Evolutionary conservation across 495 filamentous ascomycete species (phyloP).

Genomic region (Gamarada debralockiae): DNA sequence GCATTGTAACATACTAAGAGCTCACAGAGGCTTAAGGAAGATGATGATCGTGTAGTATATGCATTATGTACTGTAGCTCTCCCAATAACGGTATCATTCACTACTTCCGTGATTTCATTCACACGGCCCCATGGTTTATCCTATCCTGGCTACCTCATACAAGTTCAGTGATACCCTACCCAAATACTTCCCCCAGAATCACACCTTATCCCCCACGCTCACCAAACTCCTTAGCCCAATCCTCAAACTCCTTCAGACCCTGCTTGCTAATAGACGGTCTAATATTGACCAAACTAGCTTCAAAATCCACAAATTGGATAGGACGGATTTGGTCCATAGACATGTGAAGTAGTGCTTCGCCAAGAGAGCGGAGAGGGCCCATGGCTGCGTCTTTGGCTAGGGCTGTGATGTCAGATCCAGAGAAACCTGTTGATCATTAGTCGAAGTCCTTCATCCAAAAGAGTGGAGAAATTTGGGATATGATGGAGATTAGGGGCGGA

Average conservation of each 20-base stretch:
- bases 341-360: slow-evolving; percentile 85
- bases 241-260: slow-evolving; percentile 82
- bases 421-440: slow-evolving; percentile 65
- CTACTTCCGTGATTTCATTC: too few relatives aligned
- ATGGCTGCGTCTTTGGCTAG: slow-evolving; percentile 98
- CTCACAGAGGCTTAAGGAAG: too few relatives aligned
- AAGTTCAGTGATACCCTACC: slow-evolving; percentile 16
- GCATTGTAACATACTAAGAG: too few relatives aligned
- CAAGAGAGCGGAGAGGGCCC: slow-evolving; percentile 89
- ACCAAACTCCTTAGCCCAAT: slow-evolving; percentile 91
- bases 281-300: slow-evolving; percentile 79
- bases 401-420: slow-evolving; percentile 94
- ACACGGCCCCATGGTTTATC: not conserved
- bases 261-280: slow-evolving; percentile 85
- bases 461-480: too few relatives aligned
- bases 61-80: not conserved
- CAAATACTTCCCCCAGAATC: too few relatives aligned
- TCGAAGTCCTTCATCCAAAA: too few relatives aligned
- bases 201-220: slow-evolving; percentile 72
- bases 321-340: slow-evolving; percentile 90
- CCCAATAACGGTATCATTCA: not conserved
- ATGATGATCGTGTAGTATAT: too few relatives aligned
- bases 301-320: slow-evolving; percentile 80
- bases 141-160: not conserved
- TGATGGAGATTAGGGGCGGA: too few relatives aligned